These are phyloP conservation scores for Chaetoscypha palmicola DNA, from an alignment of 2,329 filamentous ascomycete genomes.

Conservation along the genomic window DNA sequence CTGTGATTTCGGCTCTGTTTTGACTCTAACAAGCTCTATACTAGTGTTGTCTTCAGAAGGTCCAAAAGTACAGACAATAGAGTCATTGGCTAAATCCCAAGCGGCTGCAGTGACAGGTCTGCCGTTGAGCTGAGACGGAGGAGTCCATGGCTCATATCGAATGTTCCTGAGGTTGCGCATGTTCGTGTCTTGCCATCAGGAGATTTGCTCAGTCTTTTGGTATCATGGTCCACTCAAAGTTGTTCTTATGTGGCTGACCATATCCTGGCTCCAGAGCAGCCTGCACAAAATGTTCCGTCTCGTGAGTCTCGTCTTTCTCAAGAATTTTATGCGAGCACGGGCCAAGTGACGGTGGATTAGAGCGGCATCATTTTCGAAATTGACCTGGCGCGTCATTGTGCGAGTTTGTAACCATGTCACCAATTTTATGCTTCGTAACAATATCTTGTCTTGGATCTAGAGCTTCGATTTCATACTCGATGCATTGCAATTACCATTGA, in stretches of 20 bases:
- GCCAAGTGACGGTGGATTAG: neutral
- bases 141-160: conserved; percentile 58
- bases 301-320: too few species aligned
- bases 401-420: too few species aligned
- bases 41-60: conserved; percentile 62
- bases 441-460: too few species aligned
- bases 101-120: conserved; percentile 66
- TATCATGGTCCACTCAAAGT: neutral
- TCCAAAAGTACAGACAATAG: conserved; percentile 76
- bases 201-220: neutral
- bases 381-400: too few species aligned
- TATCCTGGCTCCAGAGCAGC: neutral
- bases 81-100: conserved; percentile 77
- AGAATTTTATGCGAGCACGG: conserved; percentile 1
- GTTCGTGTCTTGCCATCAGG: conserved; percentile 10
- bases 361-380: too few species aligned
- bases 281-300: neutral
- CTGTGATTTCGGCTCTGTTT: conserved; percentile 35
- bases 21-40: conserved; percentile 62
- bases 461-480: too few species aligned
- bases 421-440: too few species aligned
- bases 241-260: neutral
- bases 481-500: too few species aligned
- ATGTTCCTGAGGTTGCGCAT: conserved; percentile 90
- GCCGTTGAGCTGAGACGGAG: conserved; percentile 40